Evolutionary conservation across 306 rosid genomes (phyloP).

Genomic region (Rosa persica): DNA sequence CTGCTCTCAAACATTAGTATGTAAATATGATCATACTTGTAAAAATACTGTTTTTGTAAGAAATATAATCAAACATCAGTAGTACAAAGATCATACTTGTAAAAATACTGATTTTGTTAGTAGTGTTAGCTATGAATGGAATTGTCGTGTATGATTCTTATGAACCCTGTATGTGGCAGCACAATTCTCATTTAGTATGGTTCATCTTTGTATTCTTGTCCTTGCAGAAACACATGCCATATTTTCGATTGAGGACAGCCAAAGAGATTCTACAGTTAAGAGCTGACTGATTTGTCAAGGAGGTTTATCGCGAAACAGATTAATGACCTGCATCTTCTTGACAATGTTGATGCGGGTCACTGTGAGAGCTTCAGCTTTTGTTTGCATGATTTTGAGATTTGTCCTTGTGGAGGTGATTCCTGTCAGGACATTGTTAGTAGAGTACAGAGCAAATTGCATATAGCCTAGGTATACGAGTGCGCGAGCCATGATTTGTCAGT

Average conservation of each 20-base stretch:
- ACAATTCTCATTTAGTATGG: neutral
- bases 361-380: neutral
- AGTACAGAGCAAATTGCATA: constrained; percentile 11
- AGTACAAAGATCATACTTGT: too few species aligned
- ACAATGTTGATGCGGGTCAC: neutral
- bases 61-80: neutral
- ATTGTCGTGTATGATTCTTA: neutral
- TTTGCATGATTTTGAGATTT: constrained; percentile 11
- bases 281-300: constrained; percentile 61
- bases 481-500: neutral
- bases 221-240: constrained; percentile 82
- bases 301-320: neutral
- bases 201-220: constrained; percentile 25
- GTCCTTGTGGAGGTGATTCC: constrained; percentile 12
- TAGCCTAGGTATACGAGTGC: constrained; percentile 10
- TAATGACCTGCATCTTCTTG: neutral
- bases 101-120: neutral
- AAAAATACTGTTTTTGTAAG: neutral
- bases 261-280: constrained; percentile 76
- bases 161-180: neutral
- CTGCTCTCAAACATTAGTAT: neutral
- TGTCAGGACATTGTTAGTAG: neutral
- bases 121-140: neutral
- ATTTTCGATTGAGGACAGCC: constrained; percentile 83
- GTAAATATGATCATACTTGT: too few species aligned